phyloP scores from a whole-genome alignment of 495 filamentous ascomycete genomes.

The Antarctomyces pellizariae region DNA sequence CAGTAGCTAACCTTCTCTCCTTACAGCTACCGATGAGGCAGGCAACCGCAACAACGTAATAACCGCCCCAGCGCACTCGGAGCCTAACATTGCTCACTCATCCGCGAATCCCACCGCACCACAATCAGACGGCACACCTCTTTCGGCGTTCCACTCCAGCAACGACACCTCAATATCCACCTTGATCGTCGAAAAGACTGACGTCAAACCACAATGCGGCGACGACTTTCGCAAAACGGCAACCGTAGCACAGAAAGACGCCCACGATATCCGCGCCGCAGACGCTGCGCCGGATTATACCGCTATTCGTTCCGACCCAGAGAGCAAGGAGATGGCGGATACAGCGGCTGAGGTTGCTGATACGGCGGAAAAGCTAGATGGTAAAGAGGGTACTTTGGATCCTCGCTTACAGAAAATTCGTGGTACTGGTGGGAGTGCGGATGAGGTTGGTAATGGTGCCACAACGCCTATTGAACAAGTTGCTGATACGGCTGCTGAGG shows the following conservation, averaged over 20 bases:
- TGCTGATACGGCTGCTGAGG: slow-evolving; percentile 17
- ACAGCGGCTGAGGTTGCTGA: slow-evolving; percentile 5
- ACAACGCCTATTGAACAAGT: slow-evolving; percentile 17
- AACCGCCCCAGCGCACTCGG: slow-evolving; percentile 12
- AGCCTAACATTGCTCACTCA: no score
- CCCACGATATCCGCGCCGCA: slow-evolving; percentile 1
- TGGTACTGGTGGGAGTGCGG: slow-evolving; percentile 13
- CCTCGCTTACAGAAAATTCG: no score
- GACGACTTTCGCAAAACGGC: slow-evolving; percentile 3
- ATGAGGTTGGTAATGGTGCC: slow-evolving; percentile 12
- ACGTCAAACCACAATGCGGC: slow-evolving; percentile 1
- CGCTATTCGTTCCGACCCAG: slow-evolving; percentile 1
- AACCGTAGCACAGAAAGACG: slow-evolving; percentile 1
- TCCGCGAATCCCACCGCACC: no score
- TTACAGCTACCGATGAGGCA: slow-evolving; percentile 23
- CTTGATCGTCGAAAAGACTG: slow-evolving; percentile 5
- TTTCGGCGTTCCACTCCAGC: no score
- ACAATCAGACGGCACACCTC: no score
- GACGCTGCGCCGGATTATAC: slow-evolving; percentile 5
- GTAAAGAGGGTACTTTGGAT: not conserved
- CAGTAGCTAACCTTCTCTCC: no score
- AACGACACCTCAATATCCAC: slow-evolving; percentile 1
- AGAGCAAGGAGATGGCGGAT: slow-evolving; percentile 5
- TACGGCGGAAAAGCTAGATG: slow-evolving; percentile 3
- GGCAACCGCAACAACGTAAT: slow-evolving; percentile 38